Percentiles rank a stretch among this genome's conserved stretches.
These are phyloP conservation scores for Psilocybe subaeruginosa DNA, from an alignment of 768 basidiomycete genomes.

Conservation along the genomic window DNA sequence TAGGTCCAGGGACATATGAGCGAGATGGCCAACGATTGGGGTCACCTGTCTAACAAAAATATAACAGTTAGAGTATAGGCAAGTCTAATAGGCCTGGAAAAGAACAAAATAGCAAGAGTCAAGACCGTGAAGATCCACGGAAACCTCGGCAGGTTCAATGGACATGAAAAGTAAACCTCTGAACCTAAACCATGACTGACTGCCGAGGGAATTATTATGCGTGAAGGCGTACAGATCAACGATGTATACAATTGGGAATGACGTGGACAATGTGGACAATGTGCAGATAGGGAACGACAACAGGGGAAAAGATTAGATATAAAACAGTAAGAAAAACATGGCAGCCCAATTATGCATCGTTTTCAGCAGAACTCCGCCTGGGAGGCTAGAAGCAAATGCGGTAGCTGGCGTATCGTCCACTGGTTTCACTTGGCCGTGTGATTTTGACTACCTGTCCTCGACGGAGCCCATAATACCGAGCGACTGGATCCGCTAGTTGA, in stretches of 20 bases:
- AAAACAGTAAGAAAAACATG: constrained; percentile 16
- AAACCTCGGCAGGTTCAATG: constrained; percentile 24
- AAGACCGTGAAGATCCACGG: constrained; percentile 18
- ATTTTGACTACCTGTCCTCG: constrained; percentile 99
- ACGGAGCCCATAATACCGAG: constrained; percentile 94
- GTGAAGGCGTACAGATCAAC: constrained; percentile 20
- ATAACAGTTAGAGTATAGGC: constrained; percentile 18
- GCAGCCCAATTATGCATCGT: constrained; percentile 9
- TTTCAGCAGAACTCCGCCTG: background rate
- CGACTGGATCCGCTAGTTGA: constrained; percentile 95
- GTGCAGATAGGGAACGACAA: constrained; percentile 20
- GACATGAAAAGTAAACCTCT: constrained; percentile 9
- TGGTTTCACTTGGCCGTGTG: constrained; percentile 94
- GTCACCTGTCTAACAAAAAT: constrained; percentile 15
- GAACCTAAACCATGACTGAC: constrained; percentile 17
- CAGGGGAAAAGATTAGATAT: constrained; percentile 12
- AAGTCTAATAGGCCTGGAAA: constrained; percentile 5
- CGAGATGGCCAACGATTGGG: background rate
- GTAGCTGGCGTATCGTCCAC: constrained; percentile 91
- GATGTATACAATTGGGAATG: constrained; percentile 31
- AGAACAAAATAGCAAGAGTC: constrained; percentile 3
- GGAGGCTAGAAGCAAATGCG: constrained; percentile 77
- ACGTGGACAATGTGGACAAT: constrained; percentile 25
- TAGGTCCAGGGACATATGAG: background rate
- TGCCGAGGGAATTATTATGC: constrained; percentile 21